A percentile compares a stretch with the other conserved stretches of the same genome.
Conservation (phyloP, 2,329 filamentous ascomycete species). For the Aspergillus clavatus region DNA sequence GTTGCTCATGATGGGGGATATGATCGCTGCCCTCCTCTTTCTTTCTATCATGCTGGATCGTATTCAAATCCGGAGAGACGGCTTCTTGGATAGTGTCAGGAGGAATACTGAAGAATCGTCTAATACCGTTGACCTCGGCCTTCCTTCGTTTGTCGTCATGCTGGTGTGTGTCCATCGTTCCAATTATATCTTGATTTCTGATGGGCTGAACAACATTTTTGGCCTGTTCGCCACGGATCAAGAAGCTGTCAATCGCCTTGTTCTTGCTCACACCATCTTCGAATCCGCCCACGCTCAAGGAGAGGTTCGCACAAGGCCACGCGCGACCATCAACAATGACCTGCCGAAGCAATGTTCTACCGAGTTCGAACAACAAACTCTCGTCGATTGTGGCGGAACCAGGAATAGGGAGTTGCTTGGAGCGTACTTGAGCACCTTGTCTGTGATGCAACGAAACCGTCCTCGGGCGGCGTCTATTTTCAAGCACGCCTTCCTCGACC, state of each 20-base stretch:
- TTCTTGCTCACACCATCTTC: conserved; percentile 83
- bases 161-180: conserved; percentile 9
- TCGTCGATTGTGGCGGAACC: conserved; percentile 70
- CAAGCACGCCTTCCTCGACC: conserved; percentile 82
- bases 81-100: conserved; percentile 8
- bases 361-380: conserved; percentile 65
- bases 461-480: conserved; percentile 80
- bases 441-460: conserved; percentile 82
- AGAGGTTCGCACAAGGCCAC: conserved; percentile 91
- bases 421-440: conserved; percentile 66
- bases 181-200: conserved; percentile 14
- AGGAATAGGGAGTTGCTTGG: conserved; percentile 71
- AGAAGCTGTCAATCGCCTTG: conserved; percentile 76
- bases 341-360: conserved; percentile 70
- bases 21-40: not conserved
- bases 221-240: conserved; percentile 63
- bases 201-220: conserved; percentile 39
- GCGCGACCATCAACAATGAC: conserved; percentile 70
- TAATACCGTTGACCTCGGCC: conserved; percentile 49
- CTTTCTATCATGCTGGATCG: not conserved
- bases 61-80: not conserved
- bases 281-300: conserved; percentile 83
- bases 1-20: not conserved
- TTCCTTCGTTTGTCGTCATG: conserved; percentile 43
- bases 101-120: conserved; percentile 53